These are phyloP conservation scores for Triticum timopheevii DNA, from an alignment of 176 grass and related monocot species.

Conservation along the genomic window DNA sequence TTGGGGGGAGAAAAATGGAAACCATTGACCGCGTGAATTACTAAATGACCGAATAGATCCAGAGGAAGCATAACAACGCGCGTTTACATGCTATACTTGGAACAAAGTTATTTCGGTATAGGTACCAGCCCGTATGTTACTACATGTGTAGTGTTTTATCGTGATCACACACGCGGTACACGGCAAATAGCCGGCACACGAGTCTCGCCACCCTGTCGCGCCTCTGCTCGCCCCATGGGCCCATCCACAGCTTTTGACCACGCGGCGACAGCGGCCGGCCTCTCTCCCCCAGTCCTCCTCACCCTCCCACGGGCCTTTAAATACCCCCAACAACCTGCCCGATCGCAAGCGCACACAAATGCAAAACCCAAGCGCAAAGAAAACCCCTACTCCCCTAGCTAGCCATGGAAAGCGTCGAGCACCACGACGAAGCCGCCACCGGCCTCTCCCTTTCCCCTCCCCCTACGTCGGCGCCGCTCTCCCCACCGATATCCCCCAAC, in stretches of 20 bases:
- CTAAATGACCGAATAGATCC: not conserved
- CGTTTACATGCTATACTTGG: not conserved
- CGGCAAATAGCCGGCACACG: not conserved
- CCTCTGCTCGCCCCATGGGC: not conserved
- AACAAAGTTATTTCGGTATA: not conserved
- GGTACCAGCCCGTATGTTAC: not conserved
- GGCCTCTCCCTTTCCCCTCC: not conserved
- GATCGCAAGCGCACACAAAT: slow-evolving; percentile 5
- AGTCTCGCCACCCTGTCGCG: not conserved
- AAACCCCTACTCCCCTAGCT: not conserved
- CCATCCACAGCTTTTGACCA: slow-evolving; percentile 9
- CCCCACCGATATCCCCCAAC: slow-evolving; percentile 18
- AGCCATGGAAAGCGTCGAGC: slow-evolving; percentile 29
- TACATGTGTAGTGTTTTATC: not conserved
- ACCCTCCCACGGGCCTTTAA: slow-evolving; percentile 45
- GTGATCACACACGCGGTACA: not conserved
- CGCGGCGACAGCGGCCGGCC: not conserved
- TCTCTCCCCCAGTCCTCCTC: not conserved
- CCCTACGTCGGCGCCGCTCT: slow-evolving; percentile 23
- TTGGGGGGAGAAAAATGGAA: not conserved
- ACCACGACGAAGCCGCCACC: not conserved
- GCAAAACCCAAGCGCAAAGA: not conserved
- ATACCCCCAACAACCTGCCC: slow-evolving; percentile 5
- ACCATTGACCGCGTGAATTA: too few species aligned
- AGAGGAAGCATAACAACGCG: not conserved